These are phyloP conservation scores for Ophiostoma australiae DNA, from an alignment of 2,329 filamentous ascomycete species.

Conservation along the genomic window DNA sequence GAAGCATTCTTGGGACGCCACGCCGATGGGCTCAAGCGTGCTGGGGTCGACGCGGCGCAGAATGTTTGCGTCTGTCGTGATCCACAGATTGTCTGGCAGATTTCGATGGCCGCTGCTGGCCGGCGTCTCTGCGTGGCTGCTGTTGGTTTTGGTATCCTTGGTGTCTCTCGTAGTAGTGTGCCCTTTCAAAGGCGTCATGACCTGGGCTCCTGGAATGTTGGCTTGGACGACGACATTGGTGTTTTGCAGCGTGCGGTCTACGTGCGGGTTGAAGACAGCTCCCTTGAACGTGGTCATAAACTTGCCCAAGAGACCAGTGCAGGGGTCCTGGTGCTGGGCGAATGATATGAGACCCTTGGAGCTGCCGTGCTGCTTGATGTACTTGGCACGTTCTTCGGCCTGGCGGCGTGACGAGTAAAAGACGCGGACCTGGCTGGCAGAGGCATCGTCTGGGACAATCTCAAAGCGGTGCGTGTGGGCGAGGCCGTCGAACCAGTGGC, in stretches of 20 bases:
- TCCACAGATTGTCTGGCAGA: slow-evolving; percentile 47
- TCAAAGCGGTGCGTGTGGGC: slow-evolving; percentile 68
- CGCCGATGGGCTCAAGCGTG: slow-evolving; percentile 66
- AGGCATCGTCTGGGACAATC: slow-evolving; percentile 43
- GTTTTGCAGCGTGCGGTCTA: slow-evolving; percentile 41
- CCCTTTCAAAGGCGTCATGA: not conserved
- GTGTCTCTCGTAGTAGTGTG: too few species aligned
- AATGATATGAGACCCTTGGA: slow-evolving; percentile 55
- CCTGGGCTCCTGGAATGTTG: slow-evolving; percentile 48
- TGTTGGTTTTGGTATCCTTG: not conserved
- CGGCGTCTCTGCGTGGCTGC: not conserved
- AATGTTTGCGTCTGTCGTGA: slow-evolving; percentile 51
- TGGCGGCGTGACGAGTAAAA: slow-evolving; percentile 68
- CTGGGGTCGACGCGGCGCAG: slow-evolving; percentile 61
- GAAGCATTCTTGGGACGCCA: slow-evolving; percentile 55
- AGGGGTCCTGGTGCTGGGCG: slow-evolving; percentile 67
- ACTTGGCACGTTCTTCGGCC: slow-evolving; percentile 57
- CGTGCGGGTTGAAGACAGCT: not conserved
- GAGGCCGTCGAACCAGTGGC: slow-evolving; percentile 80
- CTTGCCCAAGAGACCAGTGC: slow-evolving; percentile 67
- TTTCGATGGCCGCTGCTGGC: slow-evolving; percentile 36
- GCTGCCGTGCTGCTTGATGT: slow-evolving; percentile 56
- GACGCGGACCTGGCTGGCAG: slow-evolving; percentile 41
- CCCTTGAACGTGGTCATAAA: slow-evolving; percentile 55
- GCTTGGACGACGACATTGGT: slow-evolving; percentile 61